Evolutionary conservation across 352 stramenopile species (phyloP).

Genomic region (Thraustochytrium sp.): DNA sequence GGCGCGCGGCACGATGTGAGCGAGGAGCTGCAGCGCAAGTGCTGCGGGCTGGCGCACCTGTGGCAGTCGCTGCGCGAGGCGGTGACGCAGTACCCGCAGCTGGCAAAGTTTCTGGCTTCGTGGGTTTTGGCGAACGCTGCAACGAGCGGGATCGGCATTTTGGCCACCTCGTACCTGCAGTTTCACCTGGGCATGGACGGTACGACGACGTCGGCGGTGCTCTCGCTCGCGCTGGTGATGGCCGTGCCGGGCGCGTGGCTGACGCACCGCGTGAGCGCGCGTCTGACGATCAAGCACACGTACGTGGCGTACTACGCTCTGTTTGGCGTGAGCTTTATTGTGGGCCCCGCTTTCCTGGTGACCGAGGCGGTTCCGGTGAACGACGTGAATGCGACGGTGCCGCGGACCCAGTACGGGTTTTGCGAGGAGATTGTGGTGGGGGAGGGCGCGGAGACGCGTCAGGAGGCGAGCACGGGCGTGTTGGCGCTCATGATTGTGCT

Average conservation of each 20-base stretch:
- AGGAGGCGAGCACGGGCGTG: not conserved
- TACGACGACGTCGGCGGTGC: not conserved
- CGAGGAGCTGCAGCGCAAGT: not conserved
- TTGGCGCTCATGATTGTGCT: not conserved
- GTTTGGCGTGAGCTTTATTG: slow-evolving; percentile 9
- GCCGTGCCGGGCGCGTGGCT: slow-evolving; percentile 10
- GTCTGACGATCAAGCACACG: not conserved
- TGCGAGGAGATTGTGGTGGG: not conserved
- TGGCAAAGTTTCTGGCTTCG: not conserved
- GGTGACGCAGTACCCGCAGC: slow-evolving; percentile 10
- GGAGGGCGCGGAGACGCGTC: not conserved
- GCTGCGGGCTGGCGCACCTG: slow-evolving; percentile 12
- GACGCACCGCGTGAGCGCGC: not conserved
- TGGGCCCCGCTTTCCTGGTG: not conserved
- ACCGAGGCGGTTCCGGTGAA: not conserved
- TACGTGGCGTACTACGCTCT: not conserved
- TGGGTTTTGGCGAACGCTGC: not conserved
- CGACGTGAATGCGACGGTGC: not conserved
- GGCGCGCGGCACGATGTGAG: not conserved
- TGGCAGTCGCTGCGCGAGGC: not conserved
- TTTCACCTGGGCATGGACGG: slow-evolving; percentile 33
- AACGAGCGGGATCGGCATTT: not conserved
- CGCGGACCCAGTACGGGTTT: not conserved
- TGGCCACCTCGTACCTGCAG: slow-evolving; percentile 36
- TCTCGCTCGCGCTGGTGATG: slow-evolving; percentile 12